These are phyloP conservation scores for Stevia rebaudiana DNA, from an alignment of 140 eudicot genomes.

Conservation along the genomic window DNA sequence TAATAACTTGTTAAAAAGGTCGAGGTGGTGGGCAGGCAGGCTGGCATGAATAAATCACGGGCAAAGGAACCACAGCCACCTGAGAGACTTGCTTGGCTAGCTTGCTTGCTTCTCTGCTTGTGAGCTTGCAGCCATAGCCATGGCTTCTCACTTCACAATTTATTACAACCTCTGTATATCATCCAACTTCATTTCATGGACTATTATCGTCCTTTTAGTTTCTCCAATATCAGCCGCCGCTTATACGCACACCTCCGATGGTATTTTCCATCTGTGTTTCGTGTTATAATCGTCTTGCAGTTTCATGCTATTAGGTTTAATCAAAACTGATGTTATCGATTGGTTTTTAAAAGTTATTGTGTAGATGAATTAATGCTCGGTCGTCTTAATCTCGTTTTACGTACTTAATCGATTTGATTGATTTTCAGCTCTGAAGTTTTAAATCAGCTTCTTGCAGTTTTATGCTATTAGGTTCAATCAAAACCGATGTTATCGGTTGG, in stretches of 20 bases:
- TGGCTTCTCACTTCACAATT: conserved; percentile 11
- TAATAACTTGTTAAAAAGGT: conserved; percentile 20
- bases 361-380: not conserved
- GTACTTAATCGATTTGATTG: conserved; percentile 1
- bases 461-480: not conserved
- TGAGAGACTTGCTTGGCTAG: conserved; percentile 17
- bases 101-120: conserved; percentile 25
- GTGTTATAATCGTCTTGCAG: not conserved
- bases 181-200: not conserved
- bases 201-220: conserved; percentile 10
- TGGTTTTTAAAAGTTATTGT: not conserved
- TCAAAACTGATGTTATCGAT: not conserved
- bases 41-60: not conserved
- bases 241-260: not conserved
- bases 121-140: conserved; percentile 29
- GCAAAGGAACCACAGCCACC: conserved; percentile 9
- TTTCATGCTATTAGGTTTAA: conserved; percentile 1
- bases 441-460: not conserved
- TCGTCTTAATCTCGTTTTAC: conserved; percentile 1
- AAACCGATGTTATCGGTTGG: not conserved
- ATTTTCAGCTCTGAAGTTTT: not conserved
- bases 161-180: not conserved
- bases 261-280: conserved; percentile 7
- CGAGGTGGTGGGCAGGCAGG: conserved; percentile 22
- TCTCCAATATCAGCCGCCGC: not conserved